Conservation (phyloP, 2,329 filamentous ascomycete species). For the Alternaria arborescens region DNA sequence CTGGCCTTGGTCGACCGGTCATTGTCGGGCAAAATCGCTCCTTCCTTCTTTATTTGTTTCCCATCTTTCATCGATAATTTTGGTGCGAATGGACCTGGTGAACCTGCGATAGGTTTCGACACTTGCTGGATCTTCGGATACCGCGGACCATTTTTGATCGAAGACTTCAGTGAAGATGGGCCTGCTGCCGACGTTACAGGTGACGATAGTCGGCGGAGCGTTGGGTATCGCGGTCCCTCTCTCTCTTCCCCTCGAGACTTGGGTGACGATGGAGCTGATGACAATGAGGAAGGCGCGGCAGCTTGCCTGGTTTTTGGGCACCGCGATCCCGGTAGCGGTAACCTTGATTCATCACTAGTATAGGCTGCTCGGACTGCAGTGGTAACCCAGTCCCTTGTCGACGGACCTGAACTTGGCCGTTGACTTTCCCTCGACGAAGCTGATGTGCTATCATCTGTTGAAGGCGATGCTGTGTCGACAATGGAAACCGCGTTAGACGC, state of each 20-base stretch:
- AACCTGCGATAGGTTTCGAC: not conserved
- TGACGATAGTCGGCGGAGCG: too few species aligned
- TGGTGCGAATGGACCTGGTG: not conserved
- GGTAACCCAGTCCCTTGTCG: too few species aligned
- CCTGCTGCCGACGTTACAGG: too few species aligned
- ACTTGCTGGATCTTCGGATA: not conserved
- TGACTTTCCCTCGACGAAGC: not conserved
- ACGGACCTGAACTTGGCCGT: not conserved
- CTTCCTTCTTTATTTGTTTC: too few species aligned
- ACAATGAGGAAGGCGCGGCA: not conserved
- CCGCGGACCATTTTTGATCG: not conserved
- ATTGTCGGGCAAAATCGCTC: not conserved
- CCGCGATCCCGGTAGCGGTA: too few species aligned
- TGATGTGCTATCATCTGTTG: accelerated
- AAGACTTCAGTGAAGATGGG: not conserved
- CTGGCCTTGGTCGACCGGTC: not conserved
- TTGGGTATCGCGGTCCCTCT: too few species aligned
- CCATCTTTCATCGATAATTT: not conserved
- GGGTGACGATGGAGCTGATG: not conserved
- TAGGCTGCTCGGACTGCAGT: accelerated
- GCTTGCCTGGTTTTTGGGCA: not conserved
- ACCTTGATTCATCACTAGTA: not conserved
- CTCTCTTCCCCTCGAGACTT: too few species aligned
- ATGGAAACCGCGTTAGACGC: not conserved
- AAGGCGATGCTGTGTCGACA: too few species aligned